Percentiles rank a stretch among this genome's conserved stretches.
Conservation (phyloP, 257 asterid species). For the Linderniella brevidens region DNA sequence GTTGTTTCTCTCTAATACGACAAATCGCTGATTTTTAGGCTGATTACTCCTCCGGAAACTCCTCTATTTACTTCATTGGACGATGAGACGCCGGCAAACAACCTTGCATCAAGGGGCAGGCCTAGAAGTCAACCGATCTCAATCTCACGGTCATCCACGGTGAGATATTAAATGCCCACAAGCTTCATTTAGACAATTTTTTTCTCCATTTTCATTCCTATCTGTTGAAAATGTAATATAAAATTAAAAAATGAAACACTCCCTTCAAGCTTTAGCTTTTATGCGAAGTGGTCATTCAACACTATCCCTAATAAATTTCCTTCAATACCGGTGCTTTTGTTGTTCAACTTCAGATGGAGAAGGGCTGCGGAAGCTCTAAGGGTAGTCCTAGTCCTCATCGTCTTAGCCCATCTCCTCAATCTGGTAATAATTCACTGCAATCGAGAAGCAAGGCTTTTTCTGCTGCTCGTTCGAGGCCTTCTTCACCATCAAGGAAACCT, state of each 20-base stretch:
- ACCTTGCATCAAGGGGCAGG: slow-evolving; percentile 61
- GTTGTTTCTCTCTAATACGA: slow-evolving; percentile 6
- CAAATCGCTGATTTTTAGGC: slow-evolving; percentile 28
- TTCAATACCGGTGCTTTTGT: slow-evolving; percentile 4
- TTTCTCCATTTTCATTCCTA: slow-evolving; percentile 2
- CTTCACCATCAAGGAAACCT: slow-evolving; percentile 51
- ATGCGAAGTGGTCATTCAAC: too few relatives aligned
- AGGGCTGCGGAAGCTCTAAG: slow-evolving; percentile 45
- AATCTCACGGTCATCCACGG: slow-evolving; percentile 70
- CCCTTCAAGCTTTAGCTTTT: too few relatives aligned
- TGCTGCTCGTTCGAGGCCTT: slow-evolving; percentile 42
- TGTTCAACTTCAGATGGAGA: slow-evolving; percentile 55
- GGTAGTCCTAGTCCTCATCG: slow-evolving; percentile 88
- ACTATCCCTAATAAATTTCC: neutral
- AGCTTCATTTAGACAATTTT: slow-evolving; percentile 4
- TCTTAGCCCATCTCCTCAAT: slow-evolving; percentile 68
- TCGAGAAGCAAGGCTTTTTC: slow-evolving; percentile 59
- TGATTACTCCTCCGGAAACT: slow-evolving; percentile 95
- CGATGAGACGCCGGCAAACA: slow-evolving; percentile 42
- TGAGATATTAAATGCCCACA: slow-evolving; percentile 10
- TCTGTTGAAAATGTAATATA: neutral
- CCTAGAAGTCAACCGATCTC: slow-evolving; percentile 85
- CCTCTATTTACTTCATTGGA: slow-evolving; percentile 88
- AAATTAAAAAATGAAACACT: too few relatives aligned
- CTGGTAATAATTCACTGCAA: slow-evolving; percentile 33